Evolutionary conservation across 352 stramenopile species (phyloP), one percentile per base, ranked within the genome.

Genomic region (Phytophthora gonapodyides): DNA sequence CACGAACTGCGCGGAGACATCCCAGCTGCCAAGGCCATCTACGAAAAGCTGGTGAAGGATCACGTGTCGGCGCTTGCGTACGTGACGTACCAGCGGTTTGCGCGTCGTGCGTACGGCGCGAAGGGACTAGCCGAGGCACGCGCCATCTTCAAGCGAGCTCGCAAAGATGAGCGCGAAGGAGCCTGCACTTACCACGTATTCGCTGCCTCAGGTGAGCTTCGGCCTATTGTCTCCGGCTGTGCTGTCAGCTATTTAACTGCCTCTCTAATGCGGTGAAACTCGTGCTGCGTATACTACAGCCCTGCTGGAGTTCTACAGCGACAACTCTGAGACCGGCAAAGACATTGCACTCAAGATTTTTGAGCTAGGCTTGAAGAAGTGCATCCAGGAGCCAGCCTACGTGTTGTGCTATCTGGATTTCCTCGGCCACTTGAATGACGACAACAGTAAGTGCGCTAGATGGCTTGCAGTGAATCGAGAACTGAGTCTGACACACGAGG

Each of bases 311-410:
- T 96, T 94, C 61, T 91, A 94, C 64, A 91, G 85, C 40, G 82
- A 93, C 57, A 88, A 67, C n/a, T 91, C 82, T 9, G 85, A 93
- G 34, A 75, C 73, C 6, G 84, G 87, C 27, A 92, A 91, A 61
- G 84, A 94, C 46, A 91, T 96, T 61, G 87, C 85, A 1, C 75
- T 96, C 36, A 94, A 94, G 46, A 96, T 96, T 48, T 96, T 96
- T 44, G 85, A 96, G 67, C 57, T 96, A 16, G 87, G 85, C 9
- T 69, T 96, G 51, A 94, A 94, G 59, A 94, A 94, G 57, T 94
- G 78, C 58, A 96, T 96, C 48, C 84, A 96, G 31, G 84, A 94
- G 46, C 85, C 82, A 12, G 82, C 86, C 0, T 96, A 91, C 43
- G 82, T 94, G 33, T 38, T 94, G 33, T 92, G 84, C 61, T 96